These are phyloP conservation scores for Microsporum ferrugineum DNA, from an alignment of 2,329 filamentous ascomycete species.

Conservation along the genomic window DNA sequence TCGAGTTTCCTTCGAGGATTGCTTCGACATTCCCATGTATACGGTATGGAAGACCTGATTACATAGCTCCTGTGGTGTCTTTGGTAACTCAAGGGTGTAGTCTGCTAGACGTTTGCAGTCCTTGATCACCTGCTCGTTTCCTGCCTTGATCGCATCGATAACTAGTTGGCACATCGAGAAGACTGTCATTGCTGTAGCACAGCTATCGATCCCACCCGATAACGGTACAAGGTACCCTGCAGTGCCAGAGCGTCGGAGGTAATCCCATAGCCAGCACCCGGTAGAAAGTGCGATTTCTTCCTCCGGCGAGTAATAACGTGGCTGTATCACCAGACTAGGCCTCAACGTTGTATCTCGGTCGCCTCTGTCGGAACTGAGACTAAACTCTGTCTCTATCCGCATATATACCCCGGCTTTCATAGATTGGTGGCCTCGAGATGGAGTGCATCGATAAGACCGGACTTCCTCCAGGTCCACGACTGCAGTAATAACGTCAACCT, in stretches of 20 bases:
- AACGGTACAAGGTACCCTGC: constrained; percentile 25
- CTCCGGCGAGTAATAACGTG: constrained; percentile 17
- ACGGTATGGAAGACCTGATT: constrained; percentile 48
- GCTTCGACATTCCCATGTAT: constrained; percentile 58
- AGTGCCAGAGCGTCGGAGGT: constrained; percentile 20
- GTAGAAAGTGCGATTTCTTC: constrained; percentile 20
- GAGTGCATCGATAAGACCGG: constrained; percentile 27
- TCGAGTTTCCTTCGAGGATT: constrained; percentile 55
- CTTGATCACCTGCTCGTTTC: constrained; percentile 19
- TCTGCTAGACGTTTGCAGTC: constrained; percentile 28
- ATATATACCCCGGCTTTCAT: constrained; percentile 17
- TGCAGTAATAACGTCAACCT: constrained; percentile 53
- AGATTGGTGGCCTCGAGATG: constrained; percentile 23
- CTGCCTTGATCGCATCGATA: constrained; percentile 18
- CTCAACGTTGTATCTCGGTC: constrained; percentile 12
- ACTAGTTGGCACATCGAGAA: constrained; percentile 26
- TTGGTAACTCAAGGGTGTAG: constrained; percentile 37
- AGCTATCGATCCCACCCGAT: constrained; percentile 26
- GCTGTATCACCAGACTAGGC: constrained; percentile 14
- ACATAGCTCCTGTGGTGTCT: constrained; percentile 48
- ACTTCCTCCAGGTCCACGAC: constrained; percentile 61
- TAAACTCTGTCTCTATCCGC: constrained; percentile 22
- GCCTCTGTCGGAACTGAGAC: constrained; percentile 16
- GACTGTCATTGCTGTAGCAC: constrained; percentile 23
- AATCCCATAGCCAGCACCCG: constrained; percentile 24